These are phyloP conservation scores for Coniferiporia sulphurascens DNA, from an alignment of 1,284 basidiomycete genomes.

Conservation along the genomic window DNA sequence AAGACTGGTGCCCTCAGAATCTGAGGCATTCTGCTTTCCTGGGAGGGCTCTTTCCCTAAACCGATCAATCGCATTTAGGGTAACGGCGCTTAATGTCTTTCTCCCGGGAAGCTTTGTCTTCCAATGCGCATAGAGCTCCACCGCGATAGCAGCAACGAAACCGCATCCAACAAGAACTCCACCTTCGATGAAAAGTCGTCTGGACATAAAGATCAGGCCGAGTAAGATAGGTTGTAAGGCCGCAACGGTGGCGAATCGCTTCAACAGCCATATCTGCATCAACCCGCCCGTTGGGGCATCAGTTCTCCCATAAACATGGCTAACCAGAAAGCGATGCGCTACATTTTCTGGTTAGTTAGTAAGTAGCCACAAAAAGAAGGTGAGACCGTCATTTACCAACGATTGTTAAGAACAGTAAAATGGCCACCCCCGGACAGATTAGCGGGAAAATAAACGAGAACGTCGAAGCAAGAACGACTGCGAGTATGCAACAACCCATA, in stretches of 20 bases:
- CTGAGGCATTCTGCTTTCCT: conserved; percentile 32
- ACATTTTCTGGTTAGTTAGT: not conserved
- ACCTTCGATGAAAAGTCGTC: conserved; percentile 66
- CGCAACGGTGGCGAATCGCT: conserved; percentile 59
- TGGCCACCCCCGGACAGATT: conserved; percentile 62
- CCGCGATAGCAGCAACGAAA: conserved; percentile 45
- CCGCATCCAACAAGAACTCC: conserved; percentile 56
- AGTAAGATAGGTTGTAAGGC: conserved; percentile 69
- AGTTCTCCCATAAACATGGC: conserved; percentile 68
- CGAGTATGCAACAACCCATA: conserved; percentile 60
- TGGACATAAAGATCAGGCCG: conserved; percentile 65
- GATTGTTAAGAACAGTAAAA: conserved; percentile 64
- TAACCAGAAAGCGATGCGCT: conserved; percentile 73
- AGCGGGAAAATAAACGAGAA: conserved; percentile 74
- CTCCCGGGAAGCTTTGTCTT: conserved; percentile 46
- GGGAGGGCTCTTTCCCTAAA: conserved; percentile 43
- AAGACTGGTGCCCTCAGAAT: conserved; percentile 49
- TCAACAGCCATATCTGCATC: conserved; percentile 69
- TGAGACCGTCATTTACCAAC: conserved; percentile 44
- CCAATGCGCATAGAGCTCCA: conserved; percentile 51
- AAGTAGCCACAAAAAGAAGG: not conserved
- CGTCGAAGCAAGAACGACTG: conserved; percentile 64
- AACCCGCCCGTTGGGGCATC: conserved; percentile 68
- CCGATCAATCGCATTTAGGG: conserved; percentile 50
- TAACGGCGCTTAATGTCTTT: conserved; percentile 48